These are phyloP conservation scores for Penicillium sp. DNA, from an alignment of 2,329 filamentous ascomycete genomes.

Conservation along the genomic window DNA sequence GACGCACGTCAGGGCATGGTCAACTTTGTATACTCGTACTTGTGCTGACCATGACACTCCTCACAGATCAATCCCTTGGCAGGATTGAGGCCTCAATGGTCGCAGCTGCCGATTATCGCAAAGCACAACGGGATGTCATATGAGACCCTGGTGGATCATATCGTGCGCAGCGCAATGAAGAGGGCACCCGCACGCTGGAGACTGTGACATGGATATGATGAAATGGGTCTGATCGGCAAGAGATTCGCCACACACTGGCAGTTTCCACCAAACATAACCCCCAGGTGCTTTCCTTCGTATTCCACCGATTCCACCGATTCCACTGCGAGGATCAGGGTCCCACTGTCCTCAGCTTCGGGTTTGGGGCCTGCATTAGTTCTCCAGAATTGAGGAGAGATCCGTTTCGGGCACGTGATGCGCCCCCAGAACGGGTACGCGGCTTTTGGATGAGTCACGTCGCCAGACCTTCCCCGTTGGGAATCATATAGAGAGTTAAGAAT, in stretches of 20 bases:
- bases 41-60: not conserved
- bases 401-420: slow-evolving; percentile 1
- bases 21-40: too few relatives aligned
- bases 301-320: not conserved
- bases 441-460: slow-evolving; percentile 9
- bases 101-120: not conserved
- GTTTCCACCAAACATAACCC: slow-evolving; percentile 2
- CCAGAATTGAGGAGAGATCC: not conserved
- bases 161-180: not conserved
- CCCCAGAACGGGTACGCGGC: slow-evolving; percentile 5
- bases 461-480: slow-evolving; percentile 3
- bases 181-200: not conserved
- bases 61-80: slow-evolving; percentile 1
- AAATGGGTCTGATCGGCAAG: slow-evolving; percentile 8
- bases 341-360: not conserved
- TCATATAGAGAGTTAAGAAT: slow-evolving; percentile 4
- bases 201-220: slow-evolving; percentile 10
- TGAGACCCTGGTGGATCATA: not conserved
- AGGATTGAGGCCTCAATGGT: not conserved
- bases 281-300: not conserved
- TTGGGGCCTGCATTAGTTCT: slow-evolving; percentile 11
- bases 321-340: slow-evolving; percentile 1
- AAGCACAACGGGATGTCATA: slow-evolving; percentile 1
- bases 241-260: slow-evolving; percentile 11
- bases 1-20: not conserved